Evolutionary conservation across 169 alveolate species (phyloP), one percentile per base, ranked within the genome.

Genomic region (Plasmodium knowlesi): DNA sequence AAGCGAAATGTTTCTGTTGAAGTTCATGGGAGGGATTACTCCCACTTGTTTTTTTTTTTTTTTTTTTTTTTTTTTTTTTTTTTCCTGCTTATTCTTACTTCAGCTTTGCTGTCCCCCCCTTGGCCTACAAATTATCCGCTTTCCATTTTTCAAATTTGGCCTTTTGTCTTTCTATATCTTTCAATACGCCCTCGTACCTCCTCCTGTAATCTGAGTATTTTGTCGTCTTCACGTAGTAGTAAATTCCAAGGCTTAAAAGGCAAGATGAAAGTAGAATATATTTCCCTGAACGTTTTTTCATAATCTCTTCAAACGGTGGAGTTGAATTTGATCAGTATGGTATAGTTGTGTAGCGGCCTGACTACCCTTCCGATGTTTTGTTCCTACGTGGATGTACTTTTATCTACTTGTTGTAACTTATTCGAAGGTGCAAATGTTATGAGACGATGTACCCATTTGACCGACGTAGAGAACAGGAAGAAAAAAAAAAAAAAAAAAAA

Each of bases 161-260:
- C 73, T 89, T 89, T 89, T 89, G 94, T 79, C 94, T 89, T 89
- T 89, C 94, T 89, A 89, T 79, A 73, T 89, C 94, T n/a, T 81
- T 89, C 72, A 89, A 89, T 39, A 89, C 94, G 46, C 94, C 94
- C 25, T 78, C 94, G 73, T 89, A 89, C 82, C 94, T 89, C 54
- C 83, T 79, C 54, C 34, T 34, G 82, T 89, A 89, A 80, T 89
- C 94, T 37, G 74, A 80, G 9, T 89, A 39, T 43, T 89, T 89
- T 70, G 94, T 39, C 37, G 37, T 81, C 72, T 89, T 89, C 32
- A 89, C 94, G 73, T 89, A 89, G 73, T 80, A 89, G 50, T 89
- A 89, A n/a, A 89, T 70, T 25, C 94, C 94, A 89, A 79, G 41
- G 73, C 94, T 89, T 22, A 89, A 70, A 89, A 43, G 19, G 73